A percentile compares a stretch with the other conserved stretches of the same genome.
These are phyloP conservation scores for Musa acuminata DNA, from an alignment of 176 grass and related monocot species.

Conservation along the genomic window DNA sequence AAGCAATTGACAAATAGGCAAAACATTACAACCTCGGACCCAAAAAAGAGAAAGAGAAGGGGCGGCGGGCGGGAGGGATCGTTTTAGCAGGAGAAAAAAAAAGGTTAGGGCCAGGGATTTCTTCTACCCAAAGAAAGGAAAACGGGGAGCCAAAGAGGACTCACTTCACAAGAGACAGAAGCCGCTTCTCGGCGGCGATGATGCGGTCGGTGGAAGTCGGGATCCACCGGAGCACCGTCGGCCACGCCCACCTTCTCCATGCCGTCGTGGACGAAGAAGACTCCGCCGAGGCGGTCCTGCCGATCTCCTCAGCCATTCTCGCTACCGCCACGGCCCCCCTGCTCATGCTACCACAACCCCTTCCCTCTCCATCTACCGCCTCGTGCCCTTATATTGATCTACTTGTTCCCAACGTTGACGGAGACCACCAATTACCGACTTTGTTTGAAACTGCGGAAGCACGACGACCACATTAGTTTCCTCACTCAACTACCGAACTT, in stretches of 20 bases:
- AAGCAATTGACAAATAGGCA: not conserved
- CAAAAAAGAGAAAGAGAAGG: not conserved
- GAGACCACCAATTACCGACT: no score
- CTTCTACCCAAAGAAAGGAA: not conserved
- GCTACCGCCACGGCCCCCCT: conserved; percentile 1
- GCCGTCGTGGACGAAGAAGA: conserved; percentile 22
- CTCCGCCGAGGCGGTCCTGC: conserved; percentile 21
- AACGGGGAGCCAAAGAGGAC: not conserved
- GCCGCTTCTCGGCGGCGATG: conserved; percentile 91
- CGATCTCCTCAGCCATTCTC: conserved; percentile 39
- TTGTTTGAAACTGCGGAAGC: no score
- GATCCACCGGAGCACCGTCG: conserved; percentile 70
- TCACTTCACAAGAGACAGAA: conserved; percentile 75
- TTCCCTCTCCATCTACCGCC: not conserved
- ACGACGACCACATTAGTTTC: no score
- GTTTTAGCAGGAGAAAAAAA: no score
- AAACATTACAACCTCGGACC: not conserved
- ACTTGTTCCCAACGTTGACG: no score
- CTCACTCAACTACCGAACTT: no score
- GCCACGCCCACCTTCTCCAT: conserved; percentile 51
- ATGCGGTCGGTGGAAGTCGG: conserved; percentile 89
- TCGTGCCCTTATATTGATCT: no score
- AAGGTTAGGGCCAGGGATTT: not conserved
- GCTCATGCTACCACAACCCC: conserved; percentile 19
- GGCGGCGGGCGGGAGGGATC: no score